phyloP scores from a whole-genome alignment of 768 basidiomycete genomes.

The Asterophora parasitica region DNA sequence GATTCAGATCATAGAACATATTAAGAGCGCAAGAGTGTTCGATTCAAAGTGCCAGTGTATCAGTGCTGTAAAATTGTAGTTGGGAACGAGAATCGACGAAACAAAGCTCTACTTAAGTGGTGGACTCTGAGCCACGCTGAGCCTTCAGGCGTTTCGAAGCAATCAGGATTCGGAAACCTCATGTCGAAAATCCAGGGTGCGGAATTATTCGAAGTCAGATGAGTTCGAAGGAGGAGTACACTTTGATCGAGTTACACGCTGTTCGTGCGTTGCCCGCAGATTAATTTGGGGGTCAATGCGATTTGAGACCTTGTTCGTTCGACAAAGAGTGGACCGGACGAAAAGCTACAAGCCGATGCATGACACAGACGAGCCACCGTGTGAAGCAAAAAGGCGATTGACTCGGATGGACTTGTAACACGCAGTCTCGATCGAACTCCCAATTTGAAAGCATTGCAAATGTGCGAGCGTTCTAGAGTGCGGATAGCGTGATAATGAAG shows the following conservation, averaged over 20 bases:
- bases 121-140: background rate
- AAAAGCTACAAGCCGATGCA: background rate
- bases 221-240: background rate
- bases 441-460: too few species aligned
- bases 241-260: constrained; percentile 9
- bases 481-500: too few species aligned
- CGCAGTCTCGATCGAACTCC: too few species aligned
- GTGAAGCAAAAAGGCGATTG: too few species aligned
- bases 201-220: background rate
- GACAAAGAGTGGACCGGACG: background rate
- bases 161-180: background rate
- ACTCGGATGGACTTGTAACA: too few species aligned
- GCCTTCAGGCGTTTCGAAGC: constrained; percentile 7
- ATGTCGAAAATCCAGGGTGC: background rate
- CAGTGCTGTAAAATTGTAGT: background rate
- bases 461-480: too few species aligned
- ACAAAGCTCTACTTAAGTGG: constrained; percentile 1
- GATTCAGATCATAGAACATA: constrained; percentile 17
- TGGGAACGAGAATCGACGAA: background rate
- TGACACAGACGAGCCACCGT: background rate
- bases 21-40: background rate
- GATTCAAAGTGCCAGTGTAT: background rate
- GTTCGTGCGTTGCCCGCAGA: constrained; percentile 1
- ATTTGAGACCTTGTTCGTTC: background rate
- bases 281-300: background rate